Base-by-base conservation (phyloP, 257 asterid species). In the Nicotiana noctiflora region DNA sequence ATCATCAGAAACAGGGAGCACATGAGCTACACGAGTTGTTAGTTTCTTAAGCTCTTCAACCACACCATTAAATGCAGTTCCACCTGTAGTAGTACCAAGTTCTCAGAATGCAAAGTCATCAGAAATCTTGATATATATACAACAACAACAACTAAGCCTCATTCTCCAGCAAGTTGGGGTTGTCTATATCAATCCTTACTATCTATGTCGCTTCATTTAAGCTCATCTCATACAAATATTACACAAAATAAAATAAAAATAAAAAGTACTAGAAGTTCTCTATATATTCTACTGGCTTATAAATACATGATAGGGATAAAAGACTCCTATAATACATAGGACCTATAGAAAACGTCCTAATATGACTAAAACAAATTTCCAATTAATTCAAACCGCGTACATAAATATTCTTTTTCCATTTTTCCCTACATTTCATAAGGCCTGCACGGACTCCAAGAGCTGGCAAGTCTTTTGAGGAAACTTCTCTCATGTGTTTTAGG, bases 1-100 rank as follows among this genome's bases (percentile, higher is more conserved):
- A 83, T 95, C 97, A 88, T 95, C 99, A 83, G 99, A 95, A 83
- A 95, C 99, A 12, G 99, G 99, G 40, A 93, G 99, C 75, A 95
- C 94, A 80, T 95, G 99, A 68, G 97, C 91, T 63, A 95, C 99
- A 56, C 85, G 84, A 60, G 95, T 93, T n/a, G 99, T 95, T 83
- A 95, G 87, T 80, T 88, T 89, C 92, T 92, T 91, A 79, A 95
- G 93, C 91, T 93, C 99, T 91, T 93, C 99, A 44, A 91, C 97
- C 52, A 95, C 97, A 83, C 99, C 97, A 89, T 95, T 95, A 83
- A 95, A 95, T 52, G 97, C 99, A 67, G 99, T 95, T 84, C 99
- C 99, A 84, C 99, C 99, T 95, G 91, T 85, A 84, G 62, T 59
- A 40, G 56, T 23, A 23, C 21, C 25, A 8, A 46, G 61, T 49